These are phyloP conservation scores for Trifolium dubium DNA, from an alignment of 306 rosid species.

Conservation along the genomic window DNA sequence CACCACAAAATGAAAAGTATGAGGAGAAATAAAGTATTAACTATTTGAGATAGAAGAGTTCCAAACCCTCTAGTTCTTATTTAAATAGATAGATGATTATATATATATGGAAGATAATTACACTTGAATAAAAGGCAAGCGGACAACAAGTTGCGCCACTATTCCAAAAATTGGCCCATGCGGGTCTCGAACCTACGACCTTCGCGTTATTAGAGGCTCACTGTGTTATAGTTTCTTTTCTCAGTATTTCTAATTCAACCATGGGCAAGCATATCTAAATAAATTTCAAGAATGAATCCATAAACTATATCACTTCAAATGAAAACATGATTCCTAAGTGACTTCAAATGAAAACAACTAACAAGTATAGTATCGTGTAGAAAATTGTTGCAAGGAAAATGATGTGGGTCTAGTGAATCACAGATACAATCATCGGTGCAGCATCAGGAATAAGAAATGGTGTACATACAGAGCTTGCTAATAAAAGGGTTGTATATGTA, in stretches of 20 bases:
- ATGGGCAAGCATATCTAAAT: background rate
- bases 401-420: background rate
- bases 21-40: background rate
- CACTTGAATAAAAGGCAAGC: too few species aligned
- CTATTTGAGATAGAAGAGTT: conserved; percentile 6
- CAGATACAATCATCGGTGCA: background rate
- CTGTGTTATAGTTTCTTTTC: background rate
- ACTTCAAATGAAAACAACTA: conserved; percentile 1
- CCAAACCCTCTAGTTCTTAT: background rate
- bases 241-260: background rate
- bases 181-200: too few species aligned
- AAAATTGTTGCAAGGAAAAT: background rate
- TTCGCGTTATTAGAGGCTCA: too few species aligned
- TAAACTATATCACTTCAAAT: background rate
- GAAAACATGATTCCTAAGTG: background rate
- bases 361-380: background rate
- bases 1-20: background rate
- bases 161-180: too few species aligned
- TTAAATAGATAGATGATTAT: background rate
- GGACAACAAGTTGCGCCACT: too few species aligned
- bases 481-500: background rate
- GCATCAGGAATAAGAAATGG: background rate
- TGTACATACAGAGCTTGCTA: conserved; percentile 5
- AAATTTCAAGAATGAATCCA: background rate
- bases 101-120: too few species aligned